Evolutionary conservation across 352 stramenopile species (phyloP).

Genomic region (Pythium sukuiense): DNA sequence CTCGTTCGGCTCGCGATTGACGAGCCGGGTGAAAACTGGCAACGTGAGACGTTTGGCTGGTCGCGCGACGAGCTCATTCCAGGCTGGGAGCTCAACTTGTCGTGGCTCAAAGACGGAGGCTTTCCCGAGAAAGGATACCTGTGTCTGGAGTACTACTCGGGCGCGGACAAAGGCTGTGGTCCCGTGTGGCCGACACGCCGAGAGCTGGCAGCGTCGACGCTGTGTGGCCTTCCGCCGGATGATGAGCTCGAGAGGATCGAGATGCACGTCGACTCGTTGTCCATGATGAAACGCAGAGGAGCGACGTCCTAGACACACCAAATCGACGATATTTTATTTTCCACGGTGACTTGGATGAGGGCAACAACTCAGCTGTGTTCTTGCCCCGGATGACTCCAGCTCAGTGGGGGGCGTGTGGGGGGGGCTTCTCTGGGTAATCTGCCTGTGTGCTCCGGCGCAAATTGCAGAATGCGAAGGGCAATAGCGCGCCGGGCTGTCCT

Average conservation of each 20-base stretch:
- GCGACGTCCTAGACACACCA: background rate
- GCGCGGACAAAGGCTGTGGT: conserved; percentile 66
- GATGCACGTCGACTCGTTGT: conserved; percentile 57
- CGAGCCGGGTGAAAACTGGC: conserved; percentile 82
- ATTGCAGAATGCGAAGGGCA: too few relatives aligned
- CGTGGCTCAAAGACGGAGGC: conserved; percentile 76
- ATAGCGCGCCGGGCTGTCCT: too few relatives aligned
- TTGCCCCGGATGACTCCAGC: too few relatives aligned
- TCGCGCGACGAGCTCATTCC: conserved; percentile 75
- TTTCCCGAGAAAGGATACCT: conserved; percentile 80
- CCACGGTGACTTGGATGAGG: too few relatives aligned
- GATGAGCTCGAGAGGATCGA: conserved; percentile 48
- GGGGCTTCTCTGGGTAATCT: too few relatives aligned
- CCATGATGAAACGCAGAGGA: conserved; percentile 34
- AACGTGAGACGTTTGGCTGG: conserved; percentile 75
- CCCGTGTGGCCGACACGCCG: conserved; percentile 67
- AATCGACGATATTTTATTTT: background rate
- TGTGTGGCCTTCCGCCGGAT: conserved; percentile 43
- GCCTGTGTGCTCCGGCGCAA: too few relatives aligned
- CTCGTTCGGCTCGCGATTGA: conserved; percentile 79
- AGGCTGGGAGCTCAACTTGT: conserved; percentile 79
- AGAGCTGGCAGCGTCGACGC: conserved; percentile 50
- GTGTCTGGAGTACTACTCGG: conserved; percentile 78
- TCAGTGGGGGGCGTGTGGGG: too few relatives aligned
- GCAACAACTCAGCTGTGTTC: too few relatives aligned